These are phyloP conservation scores for Mycena sanguinolenta DNA, from an alignment of 768 basidiomycete species.

Conservation along the genomic window DNA sequence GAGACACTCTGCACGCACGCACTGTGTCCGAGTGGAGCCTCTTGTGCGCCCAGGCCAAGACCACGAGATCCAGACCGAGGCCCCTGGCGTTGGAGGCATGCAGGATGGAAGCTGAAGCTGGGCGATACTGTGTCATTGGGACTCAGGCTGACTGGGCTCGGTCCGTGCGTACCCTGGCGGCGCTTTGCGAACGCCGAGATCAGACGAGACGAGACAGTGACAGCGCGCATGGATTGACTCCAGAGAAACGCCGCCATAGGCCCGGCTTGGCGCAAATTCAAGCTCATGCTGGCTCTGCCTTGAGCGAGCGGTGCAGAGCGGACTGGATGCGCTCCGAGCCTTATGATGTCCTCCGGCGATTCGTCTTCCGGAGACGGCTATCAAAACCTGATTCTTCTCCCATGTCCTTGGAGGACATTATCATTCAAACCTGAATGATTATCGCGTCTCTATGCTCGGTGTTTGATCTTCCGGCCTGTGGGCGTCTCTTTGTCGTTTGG, in stretches of 20 bases:
- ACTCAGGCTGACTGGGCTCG: neutral
- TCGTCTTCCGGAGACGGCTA: conserved; percentile 3
- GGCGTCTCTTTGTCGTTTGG: neutral
- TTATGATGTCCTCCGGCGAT: conserved; percentile 18
- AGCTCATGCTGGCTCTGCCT: neutral
- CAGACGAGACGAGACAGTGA: neutral
- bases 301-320: neutral
- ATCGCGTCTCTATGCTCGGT: neutral
- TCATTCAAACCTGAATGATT: neutral
- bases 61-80: neutral
- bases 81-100: neutral
- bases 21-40: neutral
- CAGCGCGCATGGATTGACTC: neutral
- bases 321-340: neutral
- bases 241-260: neutral
- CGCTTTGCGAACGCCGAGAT: neutral
- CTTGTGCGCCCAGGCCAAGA: neutral
- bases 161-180: conserved; percentile 2
- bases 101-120: neutral
- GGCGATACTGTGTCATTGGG: neutral
- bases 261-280: neutral
- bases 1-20: neutral
- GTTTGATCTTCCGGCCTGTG: neutral
- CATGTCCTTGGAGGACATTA: neutral
- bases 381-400: neutral